Conservation (phyloP, 345 rosid genomes). For the Sonneratia alba region DNA sequence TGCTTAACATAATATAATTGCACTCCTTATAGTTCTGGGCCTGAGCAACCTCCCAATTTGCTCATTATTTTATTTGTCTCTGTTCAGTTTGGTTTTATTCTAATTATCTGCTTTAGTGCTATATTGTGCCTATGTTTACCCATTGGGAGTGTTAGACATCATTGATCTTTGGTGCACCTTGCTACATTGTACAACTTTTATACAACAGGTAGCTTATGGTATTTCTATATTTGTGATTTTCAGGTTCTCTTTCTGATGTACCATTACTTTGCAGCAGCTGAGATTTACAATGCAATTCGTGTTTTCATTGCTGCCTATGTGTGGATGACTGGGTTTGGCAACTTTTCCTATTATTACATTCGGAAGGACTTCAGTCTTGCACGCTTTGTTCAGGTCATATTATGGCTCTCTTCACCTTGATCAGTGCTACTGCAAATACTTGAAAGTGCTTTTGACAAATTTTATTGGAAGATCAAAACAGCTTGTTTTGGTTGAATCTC, state of each 20-base stretch:
- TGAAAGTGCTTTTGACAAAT: not conserved
- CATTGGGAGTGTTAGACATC: not conserved
- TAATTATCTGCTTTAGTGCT: not conserved
- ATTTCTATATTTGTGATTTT: constrained; percentile 12
- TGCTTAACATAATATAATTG: not conserved
- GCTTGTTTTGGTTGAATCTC: too few species aligned
- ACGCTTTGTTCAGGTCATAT: constrained; percentile 79
- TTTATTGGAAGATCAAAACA: not conserved
- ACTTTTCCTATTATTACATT: constrained; percentile 90
- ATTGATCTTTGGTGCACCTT: not conserved
- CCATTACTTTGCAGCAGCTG: constrained; percentile 94
- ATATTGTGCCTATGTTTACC: not conserved
- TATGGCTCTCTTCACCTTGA: not conserved
- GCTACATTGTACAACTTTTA: not conserved
- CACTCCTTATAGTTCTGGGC: not conserved
- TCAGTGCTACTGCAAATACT: not conserved
- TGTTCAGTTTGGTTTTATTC: not conserved
- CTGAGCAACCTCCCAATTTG: not conserved
- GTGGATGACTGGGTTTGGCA: constrained; percentile 98
- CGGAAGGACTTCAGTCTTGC: constrained; percentile 91
- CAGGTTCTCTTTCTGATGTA: constrained; percentile 96
- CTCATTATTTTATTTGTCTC: not conserved
- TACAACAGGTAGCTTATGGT: too few species aligned
- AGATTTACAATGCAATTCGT: constrained; percentile 91
- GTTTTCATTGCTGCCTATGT: constrained; percentile 95